Conservation (phyloP, 2,329 filamentous ascomycete species). For the Arthrobotrys sinensis region DNA sequence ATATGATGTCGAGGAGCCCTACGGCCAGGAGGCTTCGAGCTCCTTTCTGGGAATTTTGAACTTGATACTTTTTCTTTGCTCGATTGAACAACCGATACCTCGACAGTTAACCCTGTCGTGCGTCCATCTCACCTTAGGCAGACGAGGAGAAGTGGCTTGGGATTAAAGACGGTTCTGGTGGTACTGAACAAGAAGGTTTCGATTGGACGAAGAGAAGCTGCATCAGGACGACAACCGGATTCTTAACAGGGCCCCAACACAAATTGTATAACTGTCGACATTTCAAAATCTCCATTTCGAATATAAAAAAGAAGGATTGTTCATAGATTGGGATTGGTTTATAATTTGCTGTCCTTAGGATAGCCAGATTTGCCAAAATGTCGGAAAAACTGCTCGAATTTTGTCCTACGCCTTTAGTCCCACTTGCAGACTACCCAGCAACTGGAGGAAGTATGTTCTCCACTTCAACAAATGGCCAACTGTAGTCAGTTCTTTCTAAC, state of each 20-base stretch:
- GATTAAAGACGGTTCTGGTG: constrained; percentile 34
- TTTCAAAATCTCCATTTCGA: constrained; percentile 9
- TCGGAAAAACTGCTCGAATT: constrained; percentile 42
- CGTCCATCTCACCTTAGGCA: constrained; percentile 47
- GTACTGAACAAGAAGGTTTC: constrained; percentile 26
- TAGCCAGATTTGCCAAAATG: constrained; percentile 32
- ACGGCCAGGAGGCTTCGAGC: constrained; percentile 30
- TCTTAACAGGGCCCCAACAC: constrained; percentile 39
- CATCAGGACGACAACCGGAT: constrained; percentile 33
- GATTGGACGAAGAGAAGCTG: constrained; percentile 37
- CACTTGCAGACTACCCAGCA: constrained; percentile 74
- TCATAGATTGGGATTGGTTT: constrained; percentile 16
- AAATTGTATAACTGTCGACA: constrained; percentile 27
- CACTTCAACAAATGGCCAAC: background rate
- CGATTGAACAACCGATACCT: constrained; percentile 52
- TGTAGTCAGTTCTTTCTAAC: constrained; percentile 10
- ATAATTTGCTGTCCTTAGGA: constrained; percentile 28
- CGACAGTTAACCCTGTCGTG: constrained; percentile 33
- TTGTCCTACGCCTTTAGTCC: constrained; percentile 80
- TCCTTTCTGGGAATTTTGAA: constrained; percentile 30
- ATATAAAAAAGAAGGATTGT: constrained; percentile 31
- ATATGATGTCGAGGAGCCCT: constrained; percentile 59
- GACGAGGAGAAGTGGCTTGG: constrained; percentile 42
- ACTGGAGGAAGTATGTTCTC: constrained; percentile 77
- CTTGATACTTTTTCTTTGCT: constrained; percentile 29